These are phyloP conservation scores for Metarhizium robertsii DNA, from an alignment of 2,329 filamentous ascomycete species.

Conservation along the genomic window DNA sequence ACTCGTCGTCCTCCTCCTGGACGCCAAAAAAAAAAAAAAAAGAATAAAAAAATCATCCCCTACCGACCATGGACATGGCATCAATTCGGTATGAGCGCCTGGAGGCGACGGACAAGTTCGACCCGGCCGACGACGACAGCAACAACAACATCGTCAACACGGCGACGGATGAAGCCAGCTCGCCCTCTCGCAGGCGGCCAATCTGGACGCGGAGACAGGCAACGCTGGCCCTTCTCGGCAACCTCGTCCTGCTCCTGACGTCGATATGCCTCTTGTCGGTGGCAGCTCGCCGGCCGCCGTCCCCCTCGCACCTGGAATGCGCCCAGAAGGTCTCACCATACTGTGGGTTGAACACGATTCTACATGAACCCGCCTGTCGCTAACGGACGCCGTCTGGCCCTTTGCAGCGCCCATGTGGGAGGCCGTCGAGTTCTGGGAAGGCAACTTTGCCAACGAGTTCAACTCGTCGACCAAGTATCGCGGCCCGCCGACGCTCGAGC, in stretches of 20 bases:
- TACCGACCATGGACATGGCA: neutral
- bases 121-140: neutral
- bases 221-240: neutral
- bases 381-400: neutral
- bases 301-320: neutral
- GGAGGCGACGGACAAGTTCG: neutral
- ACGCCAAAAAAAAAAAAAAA: too few relatives aligned
- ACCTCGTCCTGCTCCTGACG: neutral
- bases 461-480: neutral
- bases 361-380: neutral
- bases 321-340: neutral
- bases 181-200: neutral
- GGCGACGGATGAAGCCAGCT: neutral
- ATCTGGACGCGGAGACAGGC: neutral
- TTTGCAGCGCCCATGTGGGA: constrained; percentile 1
- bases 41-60: too few relatives aligned
- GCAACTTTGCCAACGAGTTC: neutral
- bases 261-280: neutral
- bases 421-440: neutral
- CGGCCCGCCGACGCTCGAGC: neutral
- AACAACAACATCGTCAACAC: too few relatives aligned
- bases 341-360: neutral
- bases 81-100: neutral
- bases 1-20: too few relatives aligned
- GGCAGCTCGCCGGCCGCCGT: neutral